Evolutionary conservation across 306 rosid species (phyloP), one percentile per base, ranked within the genome.

Genomic region (Sechiopsis laciniata): DNA sequence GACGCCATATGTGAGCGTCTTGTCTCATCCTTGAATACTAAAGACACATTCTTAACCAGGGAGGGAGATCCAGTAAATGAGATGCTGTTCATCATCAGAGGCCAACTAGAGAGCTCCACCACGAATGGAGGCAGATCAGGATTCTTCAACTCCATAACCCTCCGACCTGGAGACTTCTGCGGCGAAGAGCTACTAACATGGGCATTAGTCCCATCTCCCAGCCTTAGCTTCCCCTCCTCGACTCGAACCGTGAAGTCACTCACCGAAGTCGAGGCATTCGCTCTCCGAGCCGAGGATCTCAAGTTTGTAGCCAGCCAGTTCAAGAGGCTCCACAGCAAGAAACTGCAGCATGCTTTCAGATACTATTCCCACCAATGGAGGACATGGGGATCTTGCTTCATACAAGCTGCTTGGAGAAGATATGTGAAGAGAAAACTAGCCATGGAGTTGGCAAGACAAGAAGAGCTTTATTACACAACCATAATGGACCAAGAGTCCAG

Each of bases 1-100:
- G 97, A 90, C 16, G 98, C 98, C 29, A 94, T 90, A 80, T 94
- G 97, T 16, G 96, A 94, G 80, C 90, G 98, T 2, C 88, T 94
- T 0, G 89, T 89, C 19, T 79, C 95, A 14, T 94, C 97, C 14
- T 69, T 94, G 68, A 89, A 87, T 62, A 89, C 96, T 7, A 89
- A 88, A 74, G 83, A 78, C 56, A 87, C 96, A 0, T 79, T 80
- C 82, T 53, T 94, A 0, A 74, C 76, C 14, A 57, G 96, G 8
- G 98, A 94, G 77, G 98, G 92, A 15, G 97, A 90, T 70, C 97
- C 95, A 4, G 97, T 94, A 42, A 86, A 72, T 19, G 97, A 94
- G 72, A 94, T 94, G 98, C 83, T 94, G 11, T 94, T 94, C 83
- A 81, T 90, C 50, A 86, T 94, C 5, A 79, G 97, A 82, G 97